A percentile compares a stretch with the other conserved stretches of the same genome.
Conservation (phyloP, 1,139 yeast genomes). For the Zhuliangozyma blackwelliae region DNA sequence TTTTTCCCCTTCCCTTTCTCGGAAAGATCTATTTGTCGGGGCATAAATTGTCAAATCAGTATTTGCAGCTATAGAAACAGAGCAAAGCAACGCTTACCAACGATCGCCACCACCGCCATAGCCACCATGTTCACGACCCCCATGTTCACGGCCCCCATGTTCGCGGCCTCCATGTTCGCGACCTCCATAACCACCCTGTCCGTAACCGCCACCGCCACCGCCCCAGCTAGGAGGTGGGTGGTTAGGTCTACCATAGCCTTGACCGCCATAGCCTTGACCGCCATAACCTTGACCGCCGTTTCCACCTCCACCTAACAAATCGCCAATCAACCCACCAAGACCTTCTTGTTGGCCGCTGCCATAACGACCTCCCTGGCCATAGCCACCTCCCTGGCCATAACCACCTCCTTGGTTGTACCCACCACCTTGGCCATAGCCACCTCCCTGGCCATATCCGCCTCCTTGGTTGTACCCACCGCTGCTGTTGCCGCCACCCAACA, state of each 20-base stretch:
- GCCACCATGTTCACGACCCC: conserved; percentile 1
- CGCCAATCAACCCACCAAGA: conserved; percentile 1
- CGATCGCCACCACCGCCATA: conserved; percentile 1
- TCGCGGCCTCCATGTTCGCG: conserved; percentile 2
- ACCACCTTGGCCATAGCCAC: conserved; percentile 1
- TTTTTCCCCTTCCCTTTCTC: no score
- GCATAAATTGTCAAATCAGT: no score
- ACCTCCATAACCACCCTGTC: conserved; percentile 3
- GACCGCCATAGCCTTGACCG: background rate
- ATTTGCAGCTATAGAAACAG: no score
- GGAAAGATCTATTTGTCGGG: no score
- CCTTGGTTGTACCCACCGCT: conserved; percentile 3
- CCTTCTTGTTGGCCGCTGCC: conserved; percentile 2
- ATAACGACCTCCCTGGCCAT: background rate
- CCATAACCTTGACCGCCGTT: conserved; percentile 1
- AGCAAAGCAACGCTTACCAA: no score
- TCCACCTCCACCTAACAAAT: conserved; percentile 2
- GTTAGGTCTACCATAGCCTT: conserved; percentile 1
- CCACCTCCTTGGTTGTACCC: background rate
- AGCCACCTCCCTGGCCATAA: background rate
- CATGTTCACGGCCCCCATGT: background rate
- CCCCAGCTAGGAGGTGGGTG: background rate
- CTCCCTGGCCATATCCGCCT: conserved; percentile 1
- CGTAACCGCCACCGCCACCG: conserved; percentile 4
- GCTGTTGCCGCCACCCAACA: conserved; percentile 7